Percentiles rank a stretch among this genome's conserved stretches.
Evolutionary conservation across 2,329 filamentous ascomycete genomes (phyloP).

Genomic region (Dactylellina haptotyla): DNA sequence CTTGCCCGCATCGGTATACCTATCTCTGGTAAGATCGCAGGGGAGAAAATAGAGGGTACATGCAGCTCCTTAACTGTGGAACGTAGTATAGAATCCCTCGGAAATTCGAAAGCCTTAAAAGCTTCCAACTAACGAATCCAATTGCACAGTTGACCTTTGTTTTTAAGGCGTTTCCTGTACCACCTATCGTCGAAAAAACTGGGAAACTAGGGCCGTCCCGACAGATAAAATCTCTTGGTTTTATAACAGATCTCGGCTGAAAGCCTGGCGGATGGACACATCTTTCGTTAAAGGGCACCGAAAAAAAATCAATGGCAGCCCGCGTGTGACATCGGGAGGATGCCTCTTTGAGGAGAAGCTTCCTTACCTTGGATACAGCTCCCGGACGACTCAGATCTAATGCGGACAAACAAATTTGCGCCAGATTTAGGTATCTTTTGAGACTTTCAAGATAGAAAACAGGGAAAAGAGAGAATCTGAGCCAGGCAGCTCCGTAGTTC

Average conservation of each 20-base stretch:
- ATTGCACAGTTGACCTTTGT: neutral
- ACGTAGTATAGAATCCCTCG: conserved; percentile 19
- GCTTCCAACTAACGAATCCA: neutral
- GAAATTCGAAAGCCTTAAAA: conserved; percentile 15
- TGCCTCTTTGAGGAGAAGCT: conserved; percentile 11
- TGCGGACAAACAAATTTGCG: no score
- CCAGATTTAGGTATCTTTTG: no score
- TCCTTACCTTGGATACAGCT: neutral
- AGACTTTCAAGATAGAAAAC: no score
- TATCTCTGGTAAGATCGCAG: no score
- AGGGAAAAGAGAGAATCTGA: no score
- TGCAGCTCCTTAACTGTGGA: conserved; percentile 1
- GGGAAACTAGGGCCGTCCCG: conserved; percentile 3
- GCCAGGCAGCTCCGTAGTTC: neutral
- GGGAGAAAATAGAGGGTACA: conserved; percentile 5
- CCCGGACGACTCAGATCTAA: neutral
- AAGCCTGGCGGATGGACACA: conserved; percentile 10
- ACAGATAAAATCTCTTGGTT: neutral
- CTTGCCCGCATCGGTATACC: no score
- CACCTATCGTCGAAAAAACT: conserved; percentile 25
- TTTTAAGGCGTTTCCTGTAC: no score
- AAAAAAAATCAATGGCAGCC: neutral
- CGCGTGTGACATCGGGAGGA: conserved; percentile 14
- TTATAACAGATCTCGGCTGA: conserved; percentile 24
- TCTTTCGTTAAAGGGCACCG: neutral